Evolutionary conservation across 2,329 filamentous ascomycete species (phyloP).

Genomic region (Biscogniauxia marginata): DNA sequence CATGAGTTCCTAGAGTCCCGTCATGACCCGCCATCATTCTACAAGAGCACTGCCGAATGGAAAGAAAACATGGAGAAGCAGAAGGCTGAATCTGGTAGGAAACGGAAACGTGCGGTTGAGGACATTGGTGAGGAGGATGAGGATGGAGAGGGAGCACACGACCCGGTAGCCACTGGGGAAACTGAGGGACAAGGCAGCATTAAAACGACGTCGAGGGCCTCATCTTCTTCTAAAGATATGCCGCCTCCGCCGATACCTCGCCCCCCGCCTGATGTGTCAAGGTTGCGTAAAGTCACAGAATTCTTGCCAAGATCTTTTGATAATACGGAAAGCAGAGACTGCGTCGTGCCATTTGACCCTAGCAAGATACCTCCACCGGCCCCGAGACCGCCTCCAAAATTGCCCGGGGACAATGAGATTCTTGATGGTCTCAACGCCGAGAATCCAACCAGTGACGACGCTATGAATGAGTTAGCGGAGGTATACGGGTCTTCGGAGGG

Average conservation of each 20-base stretch:
- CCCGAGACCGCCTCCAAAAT: constrained; percentile 22
- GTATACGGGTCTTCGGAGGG: constrained; percentile 34
- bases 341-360: constrained; percentile 31
- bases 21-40: constrained; percentile 83
- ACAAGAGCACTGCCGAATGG: constrained; percentile 62
- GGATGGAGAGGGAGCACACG: constrained; percentile 25
- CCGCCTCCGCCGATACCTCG: constrained; percentile 31
- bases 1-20: constrained; percentile 68
- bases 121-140: constrained; percentile 34
- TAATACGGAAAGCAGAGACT: constrained; percentile 24
- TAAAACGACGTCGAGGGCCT: constrained; percentile 12
- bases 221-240: constrained; percentile 27
- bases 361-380: constrained; percentile 22
- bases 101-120: constrained; percentile 44
- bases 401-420: constrained; percentile 22
- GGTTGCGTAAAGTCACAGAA: constrained; percentile 29
- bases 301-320: constrained; percentile 32
- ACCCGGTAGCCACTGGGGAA: constrained; percentile 4
- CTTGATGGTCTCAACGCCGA: constrained; percentile 28
- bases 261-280: constrained; percentile 30
- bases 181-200: constrained; percentile 6
- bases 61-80: constrained; percentile 52
- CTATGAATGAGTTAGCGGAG: constrained; percentile 42
- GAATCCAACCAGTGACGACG: constrained; percentile 38
- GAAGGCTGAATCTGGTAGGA: constrained; percentile 37